Evolutionary conservation across 2,329 filamentous ascomycete species (phyloP), one percentile per base, ranked within the genome.

Genomic region (Dothiorella sarmentorum): DNA sequence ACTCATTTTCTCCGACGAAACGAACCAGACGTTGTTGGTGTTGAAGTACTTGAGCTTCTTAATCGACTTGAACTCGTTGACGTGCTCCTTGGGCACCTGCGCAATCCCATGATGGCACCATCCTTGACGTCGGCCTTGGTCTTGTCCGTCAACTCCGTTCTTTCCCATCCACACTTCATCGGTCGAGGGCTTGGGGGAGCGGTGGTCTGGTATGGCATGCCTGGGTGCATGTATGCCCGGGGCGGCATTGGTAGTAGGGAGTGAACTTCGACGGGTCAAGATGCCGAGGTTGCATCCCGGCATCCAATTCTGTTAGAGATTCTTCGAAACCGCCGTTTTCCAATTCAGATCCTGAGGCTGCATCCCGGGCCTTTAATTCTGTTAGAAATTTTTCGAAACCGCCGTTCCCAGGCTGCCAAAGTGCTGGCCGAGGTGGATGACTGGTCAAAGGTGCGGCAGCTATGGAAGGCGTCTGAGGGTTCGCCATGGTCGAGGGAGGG

Each of bases 31-130:
- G 85, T 99, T 99, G 89, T 99, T 99, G 78, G 94, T 99, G 86
- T 99, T 99, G 88, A 99, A 99, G 87, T 99, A 99, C 85, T 96
- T 97, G 89, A 99, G 99, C 85, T 99, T 99, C 88, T 99, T 99
- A 84, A 99, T 99, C 49, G 92, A 97, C 87, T 99, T 99, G 90
- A 99, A 99, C 82, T 99, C 94, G 80, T 99, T 97, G 76, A 94
- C 90, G 80, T 99, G 94, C 83, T 99, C 91, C 86, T 97, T 99
- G 78, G 94, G 94, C 33, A 99, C 94, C 83, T 99, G 94, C 13
- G 94, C 94, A 70, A 99, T 97, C 82, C 99, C 94, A 99, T 99
- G 76, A 99, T 99, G 76, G 94, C 99, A 80, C 94, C 94, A 87
- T 94, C 94, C 89, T 99, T 99, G 79, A 99, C 94, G 73, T 99